Evolutionary conservation across 2,329 filamentous ascomycete species (phyloP).

Genomic region (Neonectria sp.): DNA sequence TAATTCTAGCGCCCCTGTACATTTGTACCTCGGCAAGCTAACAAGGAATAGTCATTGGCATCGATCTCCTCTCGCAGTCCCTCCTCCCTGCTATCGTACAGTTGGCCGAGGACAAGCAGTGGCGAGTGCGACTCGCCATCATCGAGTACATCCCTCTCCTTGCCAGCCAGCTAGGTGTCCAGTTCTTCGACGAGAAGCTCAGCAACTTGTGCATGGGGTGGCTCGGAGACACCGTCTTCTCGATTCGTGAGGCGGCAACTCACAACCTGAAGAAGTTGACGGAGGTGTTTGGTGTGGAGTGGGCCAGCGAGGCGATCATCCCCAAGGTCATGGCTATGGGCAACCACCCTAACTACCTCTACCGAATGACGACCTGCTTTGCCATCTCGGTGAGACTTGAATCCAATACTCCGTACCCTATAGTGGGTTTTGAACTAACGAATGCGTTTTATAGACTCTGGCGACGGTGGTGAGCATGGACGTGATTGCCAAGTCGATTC

Average conservation of each 20-base stretch:
- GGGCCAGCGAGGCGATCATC: constrained; percentile 97
- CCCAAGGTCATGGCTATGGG: constrained; percentile 99
- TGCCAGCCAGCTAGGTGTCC: constrained; percentile 93
- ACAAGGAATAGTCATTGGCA: constrained; percentile 85
- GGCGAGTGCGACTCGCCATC: constrained; percentile 96
- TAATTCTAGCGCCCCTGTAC: constrained; percentile 15
- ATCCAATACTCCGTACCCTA: neutral
- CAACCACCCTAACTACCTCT: constrained; percentile 97
- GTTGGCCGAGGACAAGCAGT: constrained; percentile 98
- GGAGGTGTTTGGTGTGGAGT: constrained; percentile 97
- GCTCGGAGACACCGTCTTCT: constrained; percentile 98
- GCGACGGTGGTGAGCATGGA: constrained; percentile 93
- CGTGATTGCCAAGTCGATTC: constrained; percentile 92
- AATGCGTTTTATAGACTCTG: constrained; percentile 77
- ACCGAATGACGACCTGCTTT: constrained; percentile 99
- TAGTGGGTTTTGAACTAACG: constrained; percentile 37
- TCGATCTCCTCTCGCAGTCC: constrained; percentile 95
- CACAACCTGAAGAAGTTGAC: constrained; percentile 98
- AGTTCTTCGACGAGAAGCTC: constrained; percentile 99
- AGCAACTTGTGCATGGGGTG: constrained; percentile 97
- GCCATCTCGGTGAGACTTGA: constrained; percentile 88
- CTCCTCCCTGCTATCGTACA: constrained; percentile 97
- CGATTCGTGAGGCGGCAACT: constrained; percentile 96
- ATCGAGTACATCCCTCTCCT: constrained; percentile 99
- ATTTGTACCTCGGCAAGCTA: constrained; percentile 29